Percentiles rank a stretch among this genome's conserved stretches.
phyloP scores from a whole-genome alignment of 768 basidiomycete species.

The Holtermannia corniformis region DNA sequence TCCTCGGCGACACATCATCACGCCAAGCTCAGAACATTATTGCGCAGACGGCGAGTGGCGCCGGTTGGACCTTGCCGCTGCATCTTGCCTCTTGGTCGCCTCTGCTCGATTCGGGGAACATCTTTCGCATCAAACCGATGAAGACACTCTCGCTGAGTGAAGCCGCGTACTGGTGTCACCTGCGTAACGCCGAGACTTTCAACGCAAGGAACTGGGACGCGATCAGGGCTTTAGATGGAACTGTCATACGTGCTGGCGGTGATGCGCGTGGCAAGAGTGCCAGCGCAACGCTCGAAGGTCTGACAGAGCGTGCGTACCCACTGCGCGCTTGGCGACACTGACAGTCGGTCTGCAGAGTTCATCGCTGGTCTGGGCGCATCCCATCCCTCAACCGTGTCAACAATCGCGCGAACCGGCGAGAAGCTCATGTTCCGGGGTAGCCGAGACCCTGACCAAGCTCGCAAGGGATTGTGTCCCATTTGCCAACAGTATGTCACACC shows the following conservation, averaged over 20 bases:
- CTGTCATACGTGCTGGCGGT: conserved; percentile 6
- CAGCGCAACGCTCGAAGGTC: conserved; percentile 25
- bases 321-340: not conserved
- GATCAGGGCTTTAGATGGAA: conserved; percentile 1
- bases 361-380: conserved; percentile 31
- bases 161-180: conserved; percentile 29
- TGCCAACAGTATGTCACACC: conserved; percentile 30
- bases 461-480: conserved; percentile 16
- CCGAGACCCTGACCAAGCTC: not conserved
- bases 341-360: conserved; percentile 22
- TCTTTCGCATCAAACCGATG: conserved; percentile 32
- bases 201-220: conserved; percentile 32
- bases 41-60: conserved; percentile 28
- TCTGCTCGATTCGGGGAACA: not conserved
- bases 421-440: conserved; percentile 34
- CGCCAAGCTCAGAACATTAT: conserved; percentile 37
- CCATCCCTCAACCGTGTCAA: conserved; percentile 40
- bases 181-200: conserved; percentile 19
- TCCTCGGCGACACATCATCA: conserved; percentile 37
- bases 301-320: conserved; percentile 35
- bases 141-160: conserved; percentile 34
- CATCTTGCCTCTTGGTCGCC: conserved; percentile 16
- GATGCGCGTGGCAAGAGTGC: conserved; percentile 33
- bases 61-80: conserved; percentile 35
- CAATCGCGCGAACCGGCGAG: conserved; percentile 38